Evolutionary conservation across 31 red algal species (phyloP), one percentile per base, ranked within the genome.

Genomic region (Porphyra umbilicalis): DNA sequence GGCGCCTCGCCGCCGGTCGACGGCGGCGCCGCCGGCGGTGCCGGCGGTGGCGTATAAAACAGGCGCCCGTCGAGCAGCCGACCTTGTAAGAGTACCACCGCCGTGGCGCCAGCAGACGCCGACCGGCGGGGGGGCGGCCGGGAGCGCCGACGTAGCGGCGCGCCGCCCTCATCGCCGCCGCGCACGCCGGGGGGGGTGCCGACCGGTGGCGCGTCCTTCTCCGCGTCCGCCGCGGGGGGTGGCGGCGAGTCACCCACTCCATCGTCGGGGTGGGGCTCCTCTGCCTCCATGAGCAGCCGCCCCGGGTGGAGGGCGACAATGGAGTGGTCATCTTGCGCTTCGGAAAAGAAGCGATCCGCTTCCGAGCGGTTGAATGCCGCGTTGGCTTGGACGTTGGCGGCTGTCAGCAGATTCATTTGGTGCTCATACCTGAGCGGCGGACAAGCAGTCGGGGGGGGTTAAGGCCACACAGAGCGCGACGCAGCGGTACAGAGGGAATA

Each of bases 41-140:
- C 88, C 0, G 88, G 38, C 9, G 88, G 88, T 79, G 85, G 87
- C 35, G 88, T 86, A 71, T 88, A 90, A 57, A 90, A 90, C 44
- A 86, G 39, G 32, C 88, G 83, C 36, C 83, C 83, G 39, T 90
- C 88, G 15, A 90, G 75, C 25, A 90, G 79, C 36, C 88, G 81
- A 20, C 88, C 88, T 57, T 90, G 83, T 18, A 90, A 39, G 11
- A 90, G 79, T 34, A 90, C 34, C 39, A 88, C 37, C 76, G 87
- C 88, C 20, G 76, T 82, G 13, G 44, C 57, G 34, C 39, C 76
- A 14, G 79, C 79, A 31, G 30, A 9, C 34, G 77, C 85, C 57
- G 57, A 29, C 11, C 57, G 57, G 4, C 57, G 57, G 57, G n/a
- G n/a, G n/a, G n/a, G 11, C 25, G 57, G 11, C 20, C 13, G 57